Percentiles rank a stretch among this genome's conserved stretches.
Conservation (phyloP, 1,284 basidiomycete genomes). For the Meira nashicola region DNA sequence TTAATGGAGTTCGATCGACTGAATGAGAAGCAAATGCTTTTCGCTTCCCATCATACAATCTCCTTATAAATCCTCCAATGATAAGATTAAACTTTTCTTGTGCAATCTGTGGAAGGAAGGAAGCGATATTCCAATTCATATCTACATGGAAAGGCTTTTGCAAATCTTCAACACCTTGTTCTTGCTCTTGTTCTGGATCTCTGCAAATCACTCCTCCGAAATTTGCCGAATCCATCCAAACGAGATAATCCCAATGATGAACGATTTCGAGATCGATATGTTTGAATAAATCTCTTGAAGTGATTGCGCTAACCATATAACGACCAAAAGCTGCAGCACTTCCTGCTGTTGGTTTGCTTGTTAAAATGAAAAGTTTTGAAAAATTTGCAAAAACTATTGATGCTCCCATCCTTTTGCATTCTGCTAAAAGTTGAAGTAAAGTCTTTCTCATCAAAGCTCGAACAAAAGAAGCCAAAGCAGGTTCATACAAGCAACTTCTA, state of each 20-base stretch:
- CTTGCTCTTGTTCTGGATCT: slow-evolving; percentile 10
- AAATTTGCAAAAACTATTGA: slow-evolving; percentile 94
- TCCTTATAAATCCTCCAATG: slow-evolving; percentile 78
- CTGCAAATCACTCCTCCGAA: slow-evolving; percentile 75
- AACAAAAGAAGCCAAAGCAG: slow-evolving; percentile 86
- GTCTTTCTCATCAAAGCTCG: slow-evolving; percentile 96
- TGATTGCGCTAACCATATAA: slow-evolving; percentile 85
- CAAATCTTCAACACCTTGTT: not conserved
- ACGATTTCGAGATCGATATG: slow-evolving; percentile 83
- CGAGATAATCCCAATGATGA: slow-evolving; percentile 85
- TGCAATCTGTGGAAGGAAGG: slow-evolving; percentile 78
- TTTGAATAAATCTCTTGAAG: slow-evolving; percentile 90
- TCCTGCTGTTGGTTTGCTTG: slow-evolving; percentile 84
- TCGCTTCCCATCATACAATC: slow-evolving; percentile 73
- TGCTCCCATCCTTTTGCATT: slow-evolving; percentile 91
- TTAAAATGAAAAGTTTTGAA: slow-evolving; percentile 80
- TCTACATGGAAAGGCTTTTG: slow-evolving; percentile 55
- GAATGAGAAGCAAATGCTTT: slow-evolving; percentile 54
- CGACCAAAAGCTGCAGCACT: slow-evolving; percentile 92
- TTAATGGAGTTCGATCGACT: slow-evolving; percentile 65
- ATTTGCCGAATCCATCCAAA: slow-evolving; percentile 95
- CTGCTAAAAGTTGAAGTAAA: slow-evolving; percentile 91
- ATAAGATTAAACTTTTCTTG: slow-evolving; percentile 73
- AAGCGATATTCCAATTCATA: slow-evolving; percentile 92
- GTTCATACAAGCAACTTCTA: slow-evolving; percentile 82